phyloP scores from a whole-genome alignment of 768 basidiomycete genomes.

The Dendrothele bispora region DNA sequence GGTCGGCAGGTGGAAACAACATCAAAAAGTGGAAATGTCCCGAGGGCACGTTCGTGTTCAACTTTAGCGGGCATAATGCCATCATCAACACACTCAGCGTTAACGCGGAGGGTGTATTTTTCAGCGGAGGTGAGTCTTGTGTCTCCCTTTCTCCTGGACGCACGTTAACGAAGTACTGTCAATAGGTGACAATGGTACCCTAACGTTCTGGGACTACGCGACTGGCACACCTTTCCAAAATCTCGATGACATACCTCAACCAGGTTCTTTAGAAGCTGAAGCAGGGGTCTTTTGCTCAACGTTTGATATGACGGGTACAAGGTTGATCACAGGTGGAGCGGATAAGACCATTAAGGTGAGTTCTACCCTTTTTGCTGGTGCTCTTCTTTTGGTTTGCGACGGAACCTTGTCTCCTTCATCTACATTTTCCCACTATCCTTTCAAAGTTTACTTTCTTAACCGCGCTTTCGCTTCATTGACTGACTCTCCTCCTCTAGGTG shows the following conservation, averaged over 20 bases:
- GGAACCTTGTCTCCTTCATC: neutral
- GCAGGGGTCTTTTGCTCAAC: conserved; percentile 96
- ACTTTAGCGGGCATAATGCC: conserved; percentile 94
- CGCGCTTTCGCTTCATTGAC: neutral
- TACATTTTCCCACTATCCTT: neutral
- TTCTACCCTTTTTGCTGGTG: conserved; percentile 8
- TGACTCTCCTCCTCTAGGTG: conserved; percentile 37
- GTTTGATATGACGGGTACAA: conserved; percentile 93
- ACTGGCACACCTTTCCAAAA: conserved; percentile 96
- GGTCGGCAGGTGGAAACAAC: conserved; percentile 97
- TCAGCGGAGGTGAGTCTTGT: conserved; percentile 79
- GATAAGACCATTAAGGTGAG: conserved; percentile 98
- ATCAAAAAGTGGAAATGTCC: conserved; percentile 99
- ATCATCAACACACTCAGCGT: conserved; percentile 96
- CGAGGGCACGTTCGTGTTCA: conserved; percentile 93
- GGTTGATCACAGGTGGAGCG: conserved; percentile 93
- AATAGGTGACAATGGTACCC: conserved; percentile 88
- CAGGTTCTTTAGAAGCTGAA: conserved; percentile 97
- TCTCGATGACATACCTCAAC: conserved; percentile 91
- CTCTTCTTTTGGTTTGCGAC: conserved; percentile 6
- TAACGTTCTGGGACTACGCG: conserved; percentile 93
- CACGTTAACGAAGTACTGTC: conserved; percentile 1
- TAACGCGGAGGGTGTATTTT: conserved; percentile 95
- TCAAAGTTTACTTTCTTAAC: conserved; percentile 1
- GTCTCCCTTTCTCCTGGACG: neutral